Conservation (phyloP, 2,329 filamentous ascomycete species). For the Thermoascus crustaceus region DNA sequence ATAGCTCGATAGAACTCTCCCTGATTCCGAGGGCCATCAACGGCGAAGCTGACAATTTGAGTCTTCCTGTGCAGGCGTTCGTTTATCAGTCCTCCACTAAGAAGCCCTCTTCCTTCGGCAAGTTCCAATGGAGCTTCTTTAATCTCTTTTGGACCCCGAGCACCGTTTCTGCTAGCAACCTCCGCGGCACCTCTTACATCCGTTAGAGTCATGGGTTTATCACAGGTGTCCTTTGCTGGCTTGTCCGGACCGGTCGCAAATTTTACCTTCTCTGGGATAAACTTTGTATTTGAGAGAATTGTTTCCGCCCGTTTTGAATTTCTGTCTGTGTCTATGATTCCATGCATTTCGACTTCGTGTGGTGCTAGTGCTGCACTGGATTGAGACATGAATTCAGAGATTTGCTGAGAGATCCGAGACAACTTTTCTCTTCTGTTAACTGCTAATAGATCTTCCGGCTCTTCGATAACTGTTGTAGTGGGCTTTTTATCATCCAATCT, state of each 20-base stretch:
- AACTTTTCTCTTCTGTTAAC: slow-evolving; percentile 1
- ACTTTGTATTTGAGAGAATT: too few species aligned
- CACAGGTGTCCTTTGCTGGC: too few species aligned
- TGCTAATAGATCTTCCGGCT: background rate
- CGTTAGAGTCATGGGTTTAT: too few species aligned
- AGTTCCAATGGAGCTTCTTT: too few species aligned
- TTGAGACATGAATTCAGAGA: slow-evolving; percentile 12
- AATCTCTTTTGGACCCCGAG: too few species aligned
- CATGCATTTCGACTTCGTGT: background rate
- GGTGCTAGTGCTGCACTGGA: background rate
- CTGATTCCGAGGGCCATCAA: slow-evolving; percentile 5
- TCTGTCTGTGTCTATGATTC: too few species aligned
- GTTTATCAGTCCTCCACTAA: background rate
- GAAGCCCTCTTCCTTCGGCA: background rate
- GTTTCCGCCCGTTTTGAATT: too few species aligned
- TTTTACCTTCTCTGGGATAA: too few species aligned
- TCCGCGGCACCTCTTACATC: too few species aligned
- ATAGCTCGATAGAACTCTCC: background rate
- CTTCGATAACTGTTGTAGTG: background rate
- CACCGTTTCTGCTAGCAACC: too few species aligned
- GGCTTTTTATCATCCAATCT: too few species aligned
- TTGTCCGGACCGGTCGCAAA: too few species aligned
- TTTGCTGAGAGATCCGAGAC: slow-evolving; percentile 11
- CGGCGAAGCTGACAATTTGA: slow-evolving; percentile 5
- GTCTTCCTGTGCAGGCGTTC: slow-evolving; percentile 3